Evolutionary conservation across 805 yeast genomes (phyloP), one percentile per base, ranked within the genome.

Genomic region (Sungouiella thailandica): DNA sequence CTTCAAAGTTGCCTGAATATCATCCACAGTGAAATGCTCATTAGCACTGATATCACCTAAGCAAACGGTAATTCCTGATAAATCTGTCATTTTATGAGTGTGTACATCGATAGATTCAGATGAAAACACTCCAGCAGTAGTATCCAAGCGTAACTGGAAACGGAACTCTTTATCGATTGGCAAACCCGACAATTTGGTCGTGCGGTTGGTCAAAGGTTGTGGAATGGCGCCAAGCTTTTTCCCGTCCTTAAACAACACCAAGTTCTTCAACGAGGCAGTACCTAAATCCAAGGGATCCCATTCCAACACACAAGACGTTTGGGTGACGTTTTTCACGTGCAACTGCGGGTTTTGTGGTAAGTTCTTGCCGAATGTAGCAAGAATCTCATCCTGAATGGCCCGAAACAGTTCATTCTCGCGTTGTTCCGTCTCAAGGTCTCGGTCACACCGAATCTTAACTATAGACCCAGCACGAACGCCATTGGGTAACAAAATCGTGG

Each of bases 21-120:
- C 94, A 29, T 51, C 49, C 8, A 43, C 41, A 2, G 60, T 50
- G 37, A 65, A 67, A 31, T 53, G 64, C 29, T 79, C 78, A 32
- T 68, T 65, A 27, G 72, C 65, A 41, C 78, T 80, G 39, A 89
- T 70, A 29, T 83, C 83, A 25, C 98, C 97, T 34, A 88, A 56
- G 58, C 97, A 90, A 1, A 86, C 83, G 1, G 90, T 87, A 37
- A 93, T 87, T 39, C 98, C 98, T 2, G 86, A 73, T 48, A 93
- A 70, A 60, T 93, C 97, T 0, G 96, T 88, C 97, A 90, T 88
- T 53, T 87, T 89, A 57, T 88, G 97, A 3, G 98, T 93, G 37
- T 76, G 80, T 11, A 89, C 76, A 31, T 72, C 72, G 16, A 90
- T 56, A 14, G 61, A 60, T 28, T 87, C 80, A 8, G 96, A 84